phyloP scores from a whole-genome alignment of 192 early-diverging fungal species.

The Coemansia sp. region DNA sequence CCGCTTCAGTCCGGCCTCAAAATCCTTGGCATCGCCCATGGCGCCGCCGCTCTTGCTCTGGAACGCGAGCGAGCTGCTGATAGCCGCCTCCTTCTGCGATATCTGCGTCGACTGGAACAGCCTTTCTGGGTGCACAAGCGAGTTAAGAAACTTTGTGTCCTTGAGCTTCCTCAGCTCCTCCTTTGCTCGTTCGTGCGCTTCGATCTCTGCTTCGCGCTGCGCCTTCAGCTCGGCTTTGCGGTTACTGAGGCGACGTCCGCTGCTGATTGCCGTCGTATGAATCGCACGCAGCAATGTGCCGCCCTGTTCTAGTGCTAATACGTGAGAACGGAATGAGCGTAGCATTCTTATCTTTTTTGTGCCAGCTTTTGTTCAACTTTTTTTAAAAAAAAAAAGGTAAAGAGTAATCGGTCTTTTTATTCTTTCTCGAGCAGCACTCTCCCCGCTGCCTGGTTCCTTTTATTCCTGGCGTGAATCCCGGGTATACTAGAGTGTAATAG shows the following conservation, averaged over 20 bases:
- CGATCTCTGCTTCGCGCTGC: conserved; percentile 41
- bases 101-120: conserved; percentile 50
- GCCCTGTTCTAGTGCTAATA: not conserved
- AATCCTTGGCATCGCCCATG: not conserved
- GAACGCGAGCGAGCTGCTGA: conserved; percentile 18
- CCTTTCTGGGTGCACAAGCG: conserved; percentile 35
- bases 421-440: too few relatives aligned
- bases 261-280: conserved; percentile 26
- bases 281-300: conserved; percentile 17
- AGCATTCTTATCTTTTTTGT: conserved; percentile 8
- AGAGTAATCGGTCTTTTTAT: too few relatives aligned
- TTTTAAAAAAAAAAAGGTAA: too few relatives aligned
- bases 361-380: not conserved
- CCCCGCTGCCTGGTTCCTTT: too few relatives aligned
- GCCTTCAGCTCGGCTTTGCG: conserved; percentile 50
- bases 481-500: too few relatives aligned
- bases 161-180: conserved; percentile 51
- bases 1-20: conserved; percentile 23
- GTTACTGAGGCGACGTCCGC: conserved; percentile 27
- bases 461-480: too few relatives aligned
- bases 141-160: conserved; percentile 54
- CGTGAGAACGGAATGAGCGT: conserved; percentile 10
- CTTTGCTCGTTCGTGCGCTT: conserved; percentile 22
- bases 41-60: not conserved
- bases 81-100: conserved; percentile 41